Conservation (phyloP, 139 green algal genomes). For the Volvox reticuliferus region DNA sequence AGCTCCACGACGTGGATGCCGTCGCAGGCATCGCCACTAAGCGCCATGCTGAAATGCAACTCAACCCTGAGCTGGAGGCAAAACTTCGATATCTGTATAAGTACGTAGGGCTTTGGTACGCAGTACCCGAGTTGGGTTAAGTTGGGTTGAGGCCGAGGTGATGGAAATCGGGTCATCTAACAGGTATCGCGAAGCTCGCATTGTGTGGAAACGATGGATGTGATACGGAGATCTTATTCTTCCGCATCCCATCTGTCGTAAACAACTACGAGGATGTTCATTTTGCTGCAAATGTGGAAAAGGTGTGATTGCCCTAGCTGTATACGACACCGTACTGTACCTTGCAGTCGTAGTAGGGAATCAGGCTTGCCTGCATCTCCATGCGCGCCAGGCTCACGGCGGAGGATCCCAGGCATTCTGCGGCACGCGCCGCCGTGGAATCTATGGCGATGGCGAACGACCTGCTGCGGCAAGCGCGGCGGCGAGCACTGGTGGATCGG, state of each 20-base stretch:
- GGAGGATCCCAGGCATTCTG: constrained; percentile 31
- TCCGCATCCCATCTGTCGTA: no score
- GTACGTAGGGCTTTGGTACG: neutral
- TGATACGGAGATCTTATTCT: no score
- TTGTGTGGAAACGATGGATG: no score
- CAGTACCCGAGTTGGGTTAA: neutral
- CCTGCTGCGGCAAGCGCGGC: neutral
- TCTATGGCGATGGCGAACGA: neutral
- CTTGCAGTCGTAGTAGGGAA: no score
- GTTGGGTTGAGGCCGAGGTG: neutral
- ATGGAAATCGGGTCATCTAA: no score
- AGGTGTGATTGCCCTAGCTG: no score
- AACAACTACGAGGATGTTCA: no score
- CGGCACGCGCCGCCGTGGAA: neutral
- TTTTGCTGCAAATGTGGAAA: no score
- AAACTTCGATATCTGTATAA: constrained; percentile 18
- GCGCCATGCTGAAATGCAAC: constrained; percentile 3
- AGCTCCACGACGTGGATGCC: neutral
- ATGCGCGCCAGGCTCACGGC: constrained; percentile 1
- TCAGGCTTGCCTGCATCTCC: no score
- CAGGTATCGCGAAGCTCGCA: no score
- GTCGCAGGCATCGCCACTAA: neutral
- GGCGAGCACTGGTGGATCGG: constrained; percentile 30
- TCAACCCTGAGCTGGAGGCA: constrained; percentile 29
- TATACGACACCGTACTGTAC: no score